Conservation (phyloP, 495 filamentous ascomycete genomes). For the Tuber umbilicatum region DNA sequence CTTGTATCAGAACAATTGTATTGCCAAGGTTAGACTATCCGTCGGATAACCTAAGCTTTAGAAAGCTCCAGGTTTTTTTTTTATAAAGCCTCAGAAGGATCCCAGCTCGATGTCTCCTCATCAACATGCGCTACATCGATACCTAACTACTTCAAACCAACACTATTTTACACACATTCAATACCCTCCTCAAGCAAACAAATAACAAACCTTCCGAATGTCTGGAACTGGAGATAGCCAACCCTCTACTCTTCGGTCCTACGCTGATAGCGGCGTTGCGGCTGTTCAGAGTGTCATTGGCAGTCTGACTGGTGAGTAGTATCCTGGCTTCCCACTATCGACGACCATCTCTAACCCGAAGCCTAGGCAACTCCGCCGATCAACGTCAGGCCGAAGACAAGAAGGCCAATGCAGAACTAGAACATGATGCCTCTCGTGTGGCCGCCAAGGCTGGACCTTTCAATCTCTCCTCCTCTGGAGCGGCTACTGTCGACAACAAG, state of each 20-base stretch:
- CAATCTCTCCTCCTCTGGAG: slow-evolving; percentile 62
- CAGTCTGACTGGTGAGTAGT: slow-evolving; percentile 60
- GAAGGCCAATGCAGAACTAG: slow-evolving; percentile 55
- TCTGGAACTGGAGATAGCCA: slow-evolving; percentile 28
- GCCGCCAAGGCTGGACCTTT: slow-evolving; percentile 63
- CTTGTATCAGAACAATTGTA: not conserved
- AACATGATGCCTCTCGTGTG: slow-evolving; percentile 65
- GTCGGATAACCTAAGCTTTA: not conserved
- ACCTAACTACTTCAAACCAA: slow-evolving; percentile 6
- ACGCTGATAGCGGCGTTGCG: slow-evolving; percentile 70
- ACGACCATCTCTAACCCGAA: not conserved
- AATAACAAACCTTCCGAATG: slow-evolving; percentile 20
- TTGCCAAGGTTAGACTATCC: not conserved
- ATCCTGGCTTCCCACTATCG: not conserved
- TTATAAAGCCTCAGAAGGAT: slow-evolving; percentile 14
- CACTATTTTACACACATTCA: not conserved
- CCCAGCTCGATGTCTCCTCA: not conserved
- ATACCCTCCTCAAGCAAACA: slow-evolving; percentile 13
- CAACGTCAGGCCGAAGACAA: slow-evolving; percentile 50
- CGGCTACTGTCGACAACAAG: slow-evolving; percentile 63
- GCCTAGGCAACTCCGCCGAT: slow-evolving; percentile 37
- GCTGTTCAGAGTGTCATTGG: slow-evolving; percentile 66
- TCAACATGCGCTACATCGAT: not conserved
- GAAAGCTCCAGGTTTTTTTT: not conserved
- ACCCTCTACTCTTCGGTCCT: slow-evolving; percentile 71